phyloP scores from a whole-genome alignment of 2,329 filamentous ascomycete species.

The Emmonsiellopsis sp. region DNA sequence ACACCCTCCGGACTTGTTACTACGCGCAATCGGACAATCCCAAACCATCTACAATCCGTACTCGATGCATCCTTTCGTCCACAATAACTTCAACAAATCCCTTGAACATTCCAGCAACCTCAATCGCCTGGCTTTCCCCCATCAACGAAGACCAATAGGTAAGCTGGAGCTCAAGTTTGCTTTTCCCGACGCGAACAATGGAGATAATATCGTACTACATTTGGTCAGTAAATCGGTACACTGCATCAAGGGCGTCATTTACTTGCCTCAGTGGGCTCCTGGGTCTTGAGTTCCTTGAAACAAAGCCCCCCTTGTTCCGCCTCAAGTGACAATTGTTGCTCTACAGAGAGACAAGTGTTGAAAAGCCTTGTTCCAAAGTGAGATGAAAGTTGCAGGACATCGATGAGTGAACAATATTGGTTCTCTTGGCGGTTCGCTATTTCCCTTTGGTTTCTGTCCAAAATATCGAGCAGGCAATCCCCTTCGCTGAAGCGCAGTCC shows the following conservation, averaged over 20 bases:
- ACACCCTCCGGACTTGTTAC: too few relatives aligned
- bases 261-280: constrained; percentile 9
- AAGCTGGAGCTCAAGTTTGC: constrained; percentile 2
- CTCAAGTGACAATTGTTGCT: constrained; percentile 7
- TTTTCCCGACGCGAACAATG: constrained; percentile 1
- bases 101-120: constrained; percentile 1
- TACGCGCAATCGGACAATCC: too few relatives aligned
- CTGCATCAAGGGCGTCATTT: not conserved
- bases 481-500: not conserved
- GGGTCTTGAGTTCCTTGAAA: constrained; percentile 7
- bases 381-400: not conserved
- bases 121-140: not conserved
- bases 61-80: too few relatives aligned
- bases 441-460: constrained; percentile 4
- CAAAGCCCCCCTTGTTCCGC: not conserved
- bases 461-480: not conserved
- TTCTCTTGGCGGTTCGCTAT: constrained; percentile 3
- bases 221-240: not conserved
- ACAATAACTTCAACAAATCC: not conserved
- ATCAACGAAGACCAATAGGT: constrained; percentile 7
- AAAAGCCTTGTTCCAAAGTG: constrained; percentile 2
- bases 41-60: too few relatives aligned
- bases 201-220: constrained; percentile 10
- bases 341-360: constrained; percentile 10
- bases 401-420: constrained; percentile 7